Conservation (phyloP, 2,329 filamentous ascomycete genomes). For the Rhexocercosporidium sp. region DNA sequence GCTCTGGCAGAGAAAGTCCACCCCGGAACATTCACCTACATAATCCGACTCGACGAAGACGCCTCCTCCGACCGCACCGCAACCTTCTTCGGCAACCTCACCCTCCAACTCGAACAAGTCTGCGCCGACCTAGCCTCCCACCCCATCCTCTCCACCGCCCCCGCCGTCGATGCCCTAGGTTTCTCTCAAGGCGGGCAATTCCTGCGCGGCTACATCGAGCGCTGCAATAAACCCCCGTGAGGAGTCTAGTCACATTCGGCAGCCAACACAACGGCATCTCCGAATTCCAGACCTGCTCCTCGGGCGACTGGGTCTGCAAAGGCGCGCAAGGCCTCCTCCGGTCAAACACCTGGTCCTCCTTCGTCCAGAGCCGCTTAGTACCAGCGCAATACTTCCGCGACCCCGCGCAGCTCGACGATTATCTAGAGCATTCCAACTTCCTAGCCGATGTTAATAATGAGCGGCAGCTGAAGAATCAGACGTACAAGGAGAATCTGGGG, state of each 20-base stretch:
- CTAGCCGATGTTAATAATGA: constrained; percentile 98
- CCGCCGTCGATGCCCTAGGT: constrained; percentile 86
- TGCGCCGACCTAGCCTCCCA: constrained; percentile 79
- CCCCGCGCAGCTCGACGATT: constrained; percentile 68
- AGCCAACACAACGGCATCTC: constrained; percentile 82
- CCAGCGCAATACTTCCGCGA: constrained; percentile 96
- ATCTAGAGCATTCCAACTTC: constrained; percentile 84
- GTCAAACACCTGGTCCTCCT: constrained; percentile 78
- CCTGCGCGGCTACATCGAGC: constrained; percentile 86
- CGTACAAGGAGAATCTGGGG: constrained; percentile 74
- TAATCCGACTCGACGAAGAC: constrained; percentile 70
- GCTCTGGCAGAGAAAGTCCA: constrained; percentile 73
- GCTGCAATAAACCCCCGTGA: constrained; percentile 72
- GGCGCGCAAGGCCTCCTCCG: constrained; percentile 79
- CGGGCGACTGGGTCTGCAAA: constrained; percentile 79
- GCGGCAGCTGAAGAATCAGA: constrained; percentile 71
- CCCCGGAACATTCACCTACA: constrained; percentile 85
- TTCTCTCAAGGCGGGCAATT: constrained; percentile 98
- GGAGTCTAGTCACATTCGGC: constrained; percentile 72
- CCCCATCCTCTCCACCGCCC: constrained; percentile 80
- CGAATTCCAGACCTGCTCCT: constrained; percentile 76
- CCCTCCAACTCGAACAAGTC: constrained; percentile 74
- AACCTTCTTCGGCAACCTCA: constrained; percentile 91
- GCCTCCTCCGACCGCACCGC: constrained; percentile 74
- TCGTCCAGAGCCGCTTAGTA: constrained; percentile 80